Percentiles rank a stretch among this genome's conserved stretches.
Conservation (phyloP, 495 filamentous ascomycete species). For the Aspergillus bridgeri region DNA sequence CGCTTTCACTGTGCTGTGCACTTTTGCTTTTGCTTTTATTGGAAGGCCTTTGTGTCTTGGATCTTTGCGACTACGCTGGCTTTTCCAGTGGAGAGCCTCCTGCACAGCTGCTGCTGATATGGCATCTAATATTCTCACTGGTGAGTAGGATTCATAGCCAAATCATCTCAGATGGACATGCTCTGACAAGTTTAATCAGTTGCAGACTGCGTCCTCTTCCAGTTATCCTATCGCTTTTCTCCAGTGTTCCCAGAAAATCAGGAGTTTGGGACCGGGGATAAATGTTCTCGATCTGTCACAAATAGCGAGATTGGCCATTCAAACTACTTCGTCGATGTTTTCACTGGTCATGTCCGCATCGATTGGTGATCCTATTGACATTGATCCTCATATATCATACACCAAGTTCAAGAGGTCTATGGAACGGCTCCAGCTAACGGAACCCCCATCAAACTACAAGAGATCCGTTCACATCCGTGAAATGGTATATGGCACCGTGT, state of each 20-base stretch:
- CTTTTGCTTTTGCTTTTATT: not conserved
- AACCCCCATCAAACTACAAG: not conserved
- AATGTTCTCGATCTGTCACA: slow-evolving; percentile 3
- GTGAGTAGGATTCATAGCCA: not conserved
- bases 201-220: not conserved
- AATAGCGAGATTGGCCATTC: not conserved
- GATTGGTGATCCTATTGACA: not conserved
- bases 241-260: not conserved
- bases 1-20: not conserved
- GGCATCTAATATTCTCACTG: not conserved
- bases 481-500: slow-evolving; percentile 10
- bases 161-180: not conserved
- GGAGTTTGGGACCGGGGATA: not conserved
- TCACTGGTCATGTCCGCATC: not conserved
- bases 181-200: not conserved
- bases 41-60: not conserved
- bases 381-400: not conserved
- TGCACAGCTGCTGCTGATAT: not conserved
- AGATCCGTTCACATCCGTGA: slow-evolving; percentile 1
- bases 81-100: not conserved
- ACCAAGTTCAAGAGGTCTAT: not conserved
- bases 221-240: not conserved
- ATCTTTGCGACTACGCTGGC: not conserved
- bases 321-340: not conserved
- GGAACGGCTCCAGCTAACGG: not conserved